These are phyloP conservation scores for Peronospora tabacina DNA, from an alignment of 352 stramenopile genomes.

Conservation along the genomic window DNA sequence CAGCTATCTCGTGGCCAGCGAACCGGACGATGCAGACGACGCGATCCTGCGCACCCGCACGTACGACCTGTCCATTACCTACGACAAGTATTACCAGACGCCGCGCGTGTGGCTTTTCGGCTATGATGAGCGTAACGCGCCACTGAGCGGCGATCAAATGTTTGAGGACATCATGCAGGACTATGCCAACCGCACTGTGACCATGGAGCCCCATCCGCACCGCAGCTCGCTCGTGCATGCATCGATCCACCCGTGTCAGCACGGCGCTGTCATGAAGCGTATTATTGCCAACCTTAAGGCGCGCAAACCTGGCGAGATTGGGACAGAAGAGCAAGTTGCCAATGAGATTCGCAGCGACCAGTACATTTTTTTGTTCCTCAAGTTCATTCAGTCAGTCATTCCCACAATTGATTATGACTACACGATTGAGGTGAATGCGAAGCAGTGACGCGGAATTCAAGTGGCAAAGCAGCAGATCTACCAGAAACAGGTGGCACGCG, in stretches of 20 bases:
- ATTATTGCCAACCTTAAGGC: constrained; percentile 93
- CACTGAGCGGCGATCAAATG: constrained; percentile 89
- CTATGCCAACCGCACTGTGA: constrained; percentile 98
- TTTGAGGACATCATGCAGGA: constrained; percentile 99
- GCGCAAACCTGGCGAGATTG: constrained; percentile 23
- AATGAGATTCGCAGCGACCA: constrained; percentile 88
- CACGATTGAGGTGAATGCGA: constrained; percentile 93
- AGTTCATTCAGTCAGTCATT: constrained; percentile 99
- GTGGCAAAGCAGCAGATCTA: too few species aligned
- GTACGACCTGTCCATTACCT: constrained; percentile 98
- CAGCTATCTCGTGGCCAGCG: constrained; percentile 56
- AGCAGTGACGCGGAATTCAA: constrained; percentile 23
- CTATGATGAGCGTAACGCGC: constrained; percentile 87
- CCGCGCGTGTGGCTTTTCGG: constrained; percentile 98
- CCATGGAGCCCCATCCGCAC: constrained; percentile 97
- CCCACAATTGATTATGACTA: constrained; percentile 99
- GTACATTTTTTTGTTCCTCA: constrained; percentile 99
- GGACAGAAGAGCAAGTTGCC: constrained; percentile 22
- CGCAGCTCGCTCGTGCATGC: constrained; percentile 82
- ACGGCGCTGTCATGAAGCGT: constrained; percentile 97
- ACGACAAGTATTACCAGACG: constrained; percentile 99
- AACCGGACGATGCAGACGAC: constrained; percentile 85
- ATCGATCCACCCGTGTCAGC: constrained; percentile 97
- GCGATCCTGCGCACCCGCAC: constrained; percentile 91
- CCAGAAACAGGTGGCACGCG: too few species aligned